Conservation (phyloP, 1,284 basidiomycete genomes). For the Agaricales sp. region DNA sequence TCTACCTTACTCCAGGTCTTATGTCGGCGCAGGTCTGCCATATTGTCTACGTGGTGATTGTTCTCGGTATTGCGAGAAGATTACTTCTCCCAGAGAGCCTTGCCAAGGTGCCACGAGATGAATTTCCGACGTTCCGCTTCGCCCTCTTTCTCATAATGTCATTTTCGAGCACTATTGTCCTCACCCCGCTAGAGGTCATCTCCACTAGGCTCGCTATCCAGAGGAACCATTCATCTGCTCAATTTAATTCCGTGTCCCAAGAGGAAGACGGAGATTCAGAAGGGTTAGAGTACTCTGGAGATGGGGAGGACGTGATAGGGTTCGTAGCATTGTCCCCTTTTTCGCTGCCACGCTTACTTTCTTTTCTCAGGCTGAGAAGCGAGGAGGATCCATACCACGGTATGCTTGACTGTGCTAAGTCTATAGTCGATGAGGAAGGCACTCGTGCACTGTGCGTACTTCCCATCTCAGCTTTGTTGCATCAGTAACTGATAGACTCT, state of each 20-base stretch:
- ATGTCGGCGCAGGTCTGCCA: constrained; percentile 60
- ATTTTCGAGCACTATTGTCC: constrained; percentile 49
- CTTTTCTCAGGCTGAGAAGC: constrained; percentile 53
- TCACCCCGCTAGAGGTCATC: constrained; percentile 80
- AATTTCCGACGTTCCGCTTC: constrained; percentile 37
- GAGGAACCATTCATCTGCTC: constrained; percentile 67
- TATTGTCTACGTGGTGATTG: constrained; percentile 52
- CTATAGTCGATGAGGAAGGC: constrained; percentile 81
- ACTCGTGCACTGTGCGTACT: constrained; percentile 46
- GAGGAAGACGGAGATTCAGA: constrained; percentile 65
- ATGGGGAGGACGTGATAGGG: constrained; percentile 86
- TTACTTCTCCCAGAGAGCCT: constrained; percentile 50
- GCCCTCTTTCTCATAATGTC: constrained; percentile 52
- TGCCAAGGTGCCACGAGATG: constrained; percentile 17
- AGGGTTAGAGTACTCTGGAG: constrained; percentile 57
- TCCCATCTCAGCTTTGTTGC: neutral
- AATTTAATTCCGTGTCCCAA: constrained; percentile 62
- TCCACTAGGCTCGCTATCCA: constrained; percentile 75
- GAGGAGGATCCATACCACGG: constrained; percentile 84
- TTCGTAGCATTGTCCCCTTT: constrained; percentile 15
- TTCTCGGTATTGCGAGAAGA: constrained; percentile 54
- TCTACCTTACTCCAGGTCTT: constrained; percentile 81
- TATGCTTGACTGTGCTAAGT: constrained; percentile 66
- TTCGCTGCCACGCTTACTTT: no score
- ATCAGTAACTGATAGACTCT: neutral